Percentiles rank a stretch among this genome's conserved stretches.
phyloP scores from a whole-genome alignment of 2,329 filamentous ascomycete genomes.

The Aspergillus pseudonomiae region DNA sequence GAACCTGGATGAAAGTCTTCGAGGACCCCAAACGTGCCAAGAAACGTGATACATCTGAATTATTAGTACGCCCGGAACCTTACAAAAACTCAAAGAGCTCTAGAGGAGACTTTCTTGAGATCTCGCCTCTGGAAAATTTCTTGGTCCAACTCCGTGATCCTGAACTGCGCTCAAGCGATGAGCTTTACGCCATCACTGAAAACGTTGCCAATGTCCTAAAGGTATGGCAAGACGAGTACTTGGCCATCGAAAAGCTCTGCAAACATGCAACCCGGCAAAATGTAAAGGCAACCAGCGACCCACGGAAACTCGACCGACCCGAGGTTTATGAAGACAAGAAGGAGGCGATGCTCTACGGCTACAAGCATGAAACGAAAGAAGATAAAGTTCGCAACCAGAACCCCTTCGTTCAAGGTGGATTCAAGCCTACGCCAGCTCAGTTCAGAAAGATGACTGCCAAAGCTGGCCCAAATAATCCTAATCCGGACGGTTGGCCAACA shows the following conservation, averaged over 20 bases:
- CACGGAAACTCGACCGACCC: conserved; percentile 54
- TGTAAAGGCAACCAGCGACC: conserved; percentile 52
- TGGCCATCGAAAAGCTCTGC: conserved; percentile 55
- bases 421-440: conserved; percentile 48
- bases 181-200: conserved; percentile 58
- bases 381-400: conserved; percentile 55
- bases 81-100: conserved; percentile 35
- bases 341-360: conserved; percentile 63
- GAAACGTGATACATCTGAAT: conserved; percentile 32
- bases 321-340: conserved; percentile 62
- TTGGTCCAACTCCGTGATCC: conserved; percentile 41
- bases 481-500: conserved; percentile 46
- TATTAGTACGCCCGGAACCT: conserved; percentile 33
- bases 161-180: conserved; percentile 51
- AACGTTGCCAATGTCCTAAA: conserved; percentile 58
- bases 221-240: conserved; percentile 62
- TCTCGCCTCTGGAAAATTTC: conserved; percentile 39
- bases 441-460: conserved; percentile 43
- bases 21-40: conserved; percentile 32
- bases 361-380: conserved; percentile 57
- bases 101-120: conserved; percentile 42
- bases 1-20: conserved; percentile 38
- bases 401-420: conserved; percentile 57
- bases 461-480: conserved; percentile 38
- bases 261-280: conserved; percentile 51